A percentile compares a stretch with the other conserved stretches of the same genome.
Evolutionary conservation across 208 protist species (phyloP).

Genomic region (Blastocrithidia nonstop): DNA sequence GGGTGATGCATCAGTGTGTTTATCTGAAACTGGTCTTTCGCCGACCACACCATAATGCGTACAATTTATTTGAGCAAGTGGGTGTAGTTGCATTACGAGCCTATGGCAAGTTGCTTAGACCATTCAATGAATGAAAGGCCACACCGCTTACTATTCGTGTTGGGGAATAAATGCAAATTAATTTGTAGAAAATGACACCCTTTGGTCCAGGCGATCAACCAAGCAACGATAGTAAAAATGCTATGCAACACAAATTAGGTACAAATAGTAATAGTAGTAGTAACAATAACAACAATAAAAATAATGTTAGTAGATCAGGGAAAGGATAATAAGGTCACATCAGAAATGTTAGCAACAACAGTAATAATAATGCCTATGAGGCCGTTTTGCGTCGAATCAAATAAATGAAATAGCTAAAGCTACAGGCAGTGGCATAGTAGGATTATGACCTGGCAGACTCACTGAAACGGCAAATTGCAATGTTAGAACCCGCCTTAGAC

Average conservation of each 20-base stretch:
- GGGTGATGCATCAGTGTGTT: conserved; percentile 34
- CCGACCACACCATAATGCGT: conserved; percentile 49
- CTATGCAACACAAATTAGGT: neutral
- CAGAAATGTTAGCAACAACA: conserved; percentile 7
- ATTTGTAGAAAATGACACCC: conserved; percentile 76
- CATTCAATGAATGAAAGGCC: conserved; percentile 16
- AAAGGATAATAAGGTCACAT: too few species aligned
- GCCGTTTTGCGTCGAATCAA: neutral
- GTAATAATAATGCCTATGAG: conserved; percentile 6
- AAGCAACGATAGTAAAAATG: neutral
- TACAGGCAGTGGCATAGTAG: conserved; percentile 53
- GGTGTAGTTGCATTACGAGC: conserved; percentile 63
- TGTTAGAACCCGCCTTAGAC: conserved; percentile 17
- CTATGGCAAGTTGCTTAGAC: conserved; percentile 35
- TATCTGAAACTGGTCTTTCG: conserved; percentile 77
- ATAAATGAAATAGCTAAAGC: conserved; percentile 39
- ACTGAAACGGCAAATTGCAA: conserved; percentile 43
- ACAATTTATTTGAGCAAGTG: conserved; percentile 82
- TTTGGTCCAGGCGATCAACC: too few species aligned
- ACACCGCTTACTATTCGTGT: conserved; percentile 17
- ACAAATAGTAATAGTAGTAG: neutral
- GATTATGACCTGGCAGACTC: conserved; percentile 76
- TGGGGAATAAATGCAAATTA: conserved; percentile 25
- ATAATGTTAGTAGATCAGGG: too few species aligned
- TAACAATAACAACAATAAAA: conserved; percentile 2